These are phyloP conservation scores for Dionaea muscipula DNA, from an alignment of 179 eudicot species.

Conservation along the genomic window DNA sequence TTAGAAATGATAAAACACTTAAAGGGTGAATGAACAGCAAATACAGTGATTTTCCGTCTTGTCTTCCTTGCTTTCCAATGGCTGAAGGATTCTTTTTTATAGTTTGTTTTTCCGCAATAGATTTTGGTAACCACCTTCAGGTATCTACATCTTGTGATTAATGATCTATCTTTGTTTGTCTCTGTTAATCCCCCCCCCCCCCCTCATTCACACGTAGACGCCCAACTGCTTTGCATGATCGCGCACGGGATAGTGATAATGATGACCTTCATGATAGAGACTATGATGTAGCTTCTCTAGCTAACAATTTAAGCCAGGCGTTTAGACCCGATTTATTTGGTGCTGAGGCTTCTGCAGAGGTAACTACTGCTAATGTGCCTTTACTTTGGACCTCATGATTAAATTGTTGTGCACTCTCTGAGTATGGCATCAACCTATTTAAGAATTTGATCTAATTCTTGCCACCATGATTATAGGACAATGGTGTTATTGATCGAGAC, in stretches of 20 bases:
- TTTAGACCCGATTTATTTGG: conserved; percentile 57
- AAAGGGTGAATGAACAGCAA: no score
- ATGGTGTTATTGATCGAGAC: conserved; percentile 57
- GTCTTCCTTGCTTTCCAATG: no score
- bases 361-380: conserved; percentile 13
- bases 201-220: conserved; percentile 41
- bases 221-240: conserved; percentile 82
- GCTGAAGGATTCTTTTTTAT: no score
- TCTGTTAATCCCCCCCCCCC: neutral
- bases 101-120: no score
- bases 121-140: no score
- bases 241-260: conserved; percentile 88
- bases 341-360: conserved; percentile 65
- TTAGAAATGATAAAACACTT: no score
- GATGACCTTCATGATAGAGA: conserved; percentile 86
- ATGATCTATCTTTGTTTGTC: neutral
- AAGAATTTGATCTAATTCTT: neutral
- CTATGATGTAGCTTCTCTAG: conserved; percentile 83
- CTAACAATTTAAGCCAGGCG: conserved; percentile 86
- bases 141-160: no score
- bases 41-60: no score
- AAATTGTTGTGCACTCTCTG: neutral
- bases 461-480: conserved; percentile 37
- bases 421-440: neutral
- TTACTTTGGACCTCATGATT: neutral